These are phyloP conservation scores for Pyrrhoderma lamaoense DNA, from an alignment of 1,284 basidiomycete species.

Conservation along the genomic window DNA sequence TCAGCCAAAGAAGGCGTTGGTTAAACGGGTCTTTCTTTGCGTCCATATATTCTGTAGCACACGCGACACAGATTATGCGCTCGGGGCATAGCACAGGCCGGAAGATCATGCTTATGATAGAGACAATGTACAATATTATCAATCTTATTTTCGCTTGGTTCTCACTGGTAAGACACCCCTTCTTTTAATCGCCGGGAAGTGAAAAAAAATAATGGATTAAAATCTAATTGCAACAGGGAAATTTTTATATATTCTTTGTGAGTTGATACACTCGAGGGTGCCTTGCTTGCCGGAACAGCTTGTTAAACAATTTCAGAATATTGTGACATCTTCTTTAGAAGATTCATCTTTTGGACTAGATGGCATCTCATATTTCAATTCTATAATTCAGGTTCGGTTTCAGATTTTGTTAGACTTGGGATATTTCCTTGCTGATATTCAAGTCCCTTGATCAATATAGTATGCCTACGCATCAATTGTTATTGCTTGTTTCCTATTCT, in stretches of 20 bases:
- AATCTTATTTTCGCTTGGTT: constrained; percentile 94
- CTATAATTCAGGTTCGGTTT: constrained; percentile 59
- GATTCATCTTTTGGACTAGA: constrained; percentile 62
- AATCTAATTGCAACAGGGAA: constrained; percentile 48
- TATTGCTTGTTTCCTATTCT: constrained; percentile 86
- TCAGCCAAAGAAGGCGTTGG: constrained; percentile 88
- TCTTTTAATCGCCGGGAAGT: not conserved
- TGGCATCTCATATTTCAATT: constrained; percentile 74
- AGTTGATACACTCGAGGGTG: constrained; percentile 26
- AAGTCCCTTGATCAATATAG: constrained; percentile 37
- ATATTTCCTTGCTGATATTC: constrained; percentile 10
- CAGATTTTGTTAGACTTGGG: not conserved
- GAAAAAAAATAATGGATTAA: not conserved
- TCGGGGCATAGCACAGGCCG: constrained; percentile 80
- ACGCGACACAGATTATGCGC: constrained; percentile 76
- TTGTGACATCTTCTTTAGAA: constrained; percentile 86
- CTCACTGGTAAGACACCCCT: constrained; percentile 54
- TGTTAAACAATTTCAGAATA: constrained; percentile 42
- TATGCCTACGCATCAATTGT: constrained; percentile 83
- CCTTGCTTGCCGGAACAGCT: constrained; percentile 11
- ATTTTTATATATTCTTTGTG: constrained; percentile 96
- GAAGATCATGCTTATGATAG: constrained; percentile 69
- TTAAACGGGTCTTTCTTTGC: constrained; percentile 96
- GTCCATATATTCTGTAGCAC: constrained; percentile 76
- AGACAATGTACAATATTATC: constrained; percentile 84